Base-by-base conservation (phyloP, 176 grass and related monocot genomes). In the Melocanna baccifera region DNA sequence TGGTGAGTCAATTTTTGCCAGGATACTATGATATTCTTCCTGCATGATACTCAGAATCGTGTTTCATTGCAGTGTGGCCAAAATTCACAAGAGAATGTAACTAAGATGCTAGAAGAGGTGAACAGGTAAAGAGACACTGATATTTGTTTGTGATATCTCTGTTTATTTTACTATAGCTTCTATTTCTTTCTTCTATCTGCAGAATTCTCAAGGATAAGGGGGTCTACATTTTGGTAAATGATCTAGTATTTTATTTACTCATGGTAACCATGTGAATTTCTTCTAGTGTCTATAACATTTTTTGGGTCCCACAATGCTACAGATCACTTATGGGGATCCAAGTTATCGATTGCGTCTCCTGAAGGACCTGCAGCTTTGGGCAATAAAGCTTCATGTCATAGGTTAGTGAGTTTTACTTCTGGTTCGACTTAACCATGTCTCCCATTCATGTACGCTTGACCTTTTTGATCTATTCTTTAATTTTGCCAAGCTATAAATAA, bases 281-380 rank as follows among this genome's bases (percentile, higher is more conserved):
- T 29, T 81, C 11, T 78, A 55, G 22, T 18, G 43, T 70, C 9
- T 76, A 48, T 86, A 71, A 76, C 71, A 30, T 84, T 72, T 66
- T 77, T 29, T 19, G 62, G 74, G 39, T 81, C 22, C 48, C 55
- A 77, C 16, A 41, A 63, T 89, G 37, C 26, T 87, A 12, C 84
- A 98, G 96, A 95, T 98, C 62, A 98, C 96, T 25, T 98, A 98
- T 67, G 93, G 96, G 29, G 96, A 98, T 92, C 96, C 96, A 85
- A 95, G 80, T 89, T 98, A 95, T 22, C 84, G 93, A 39, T 83
- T 95, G 73, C 32, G 68, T 87, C 75, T 95, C 86, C 74, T 98
- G 48, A 95, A 67, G 69, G 86, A 91, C 61, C 67, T 93, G 59
- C 77, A 95, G 47, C 68, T 85, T 48, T 98, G 96, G 93, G 92